A percentile compares a stretch with the other conserved stretches of the same genome.
phyloP scores from a whole-genome alignment of 495 filamentous ascomycete genomes.

The Penicillium psychrofluorescens region DNA sequence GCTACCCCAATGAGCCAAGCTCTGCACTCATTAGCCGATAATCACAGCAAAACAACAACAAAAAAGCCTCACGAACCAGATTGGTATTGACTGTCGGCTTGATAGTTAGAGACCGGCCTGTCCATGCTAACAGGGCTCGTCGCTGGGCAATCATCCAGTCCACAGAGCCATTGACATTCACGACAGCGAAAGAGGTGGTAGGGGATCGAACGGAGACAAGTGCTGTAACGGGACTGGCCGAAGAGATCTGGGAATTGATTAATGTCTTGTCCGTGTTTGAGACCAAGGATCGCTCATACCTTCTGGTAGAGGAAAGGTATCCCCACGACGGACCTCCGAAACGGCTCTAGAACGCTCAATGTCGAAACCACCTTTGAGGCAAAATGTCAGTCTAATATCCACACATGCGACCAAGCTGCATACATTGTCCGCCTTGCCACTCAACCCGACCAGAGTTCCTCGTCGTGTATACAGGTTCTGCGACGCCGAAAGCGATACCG shows the following conservation, averaged over 20 bases:
- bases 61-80: slow-evolving; percentile 42
- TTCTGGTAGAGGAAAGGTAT: slow-evolving; percentile 93
- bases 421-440: slow-evolving; percentile 87
- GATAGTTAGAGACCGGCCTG: slow-evolving; percentile 75
- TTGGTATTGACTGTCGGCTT: slow-evolving; percentile 65
- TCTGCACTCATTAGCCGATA: slow-evolving; percentile 46
- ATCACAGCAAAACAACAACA: not conserved
- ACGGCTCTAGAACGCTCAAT: slow-evolving; percentile 77
- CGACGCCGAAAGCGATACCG: slow-evolving; percentile 84
- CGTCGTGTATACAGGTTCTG: slow-evolving; percentile 86
- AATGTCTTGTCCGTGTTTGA: not conserved
- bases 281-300: slow-evolving; percentile 17
- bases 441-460: slow-evolving; percentile 83
- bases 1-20: slow-evolving; percentile 84
- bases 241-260: slow-evolving; percentile 51
- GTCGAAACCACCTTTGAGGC: slow-evolving; percentile 63
- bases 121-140: slow-evolving; percentile 86
- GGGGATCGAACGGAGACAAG: slow-evolving; percentile 81
- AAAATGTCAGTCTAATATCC: slow-evolving; percentile 1
- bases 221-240: slow-evolving; percentile 76
- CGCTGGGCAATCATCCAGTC: slow-evolving; percentile 92
- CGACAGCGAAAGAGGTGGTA: slow-evolving; percentile 72
- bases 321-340: slow-evolving; percentile 66
- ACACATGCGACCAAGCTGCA: slow-evolving; percentile 8
- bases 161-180: slow-evolving; percentile 86